phyloP scores from a whole-genome alignment of 1,284 basidiomycete species.

The Apiotrichum brassicae region DNA sequence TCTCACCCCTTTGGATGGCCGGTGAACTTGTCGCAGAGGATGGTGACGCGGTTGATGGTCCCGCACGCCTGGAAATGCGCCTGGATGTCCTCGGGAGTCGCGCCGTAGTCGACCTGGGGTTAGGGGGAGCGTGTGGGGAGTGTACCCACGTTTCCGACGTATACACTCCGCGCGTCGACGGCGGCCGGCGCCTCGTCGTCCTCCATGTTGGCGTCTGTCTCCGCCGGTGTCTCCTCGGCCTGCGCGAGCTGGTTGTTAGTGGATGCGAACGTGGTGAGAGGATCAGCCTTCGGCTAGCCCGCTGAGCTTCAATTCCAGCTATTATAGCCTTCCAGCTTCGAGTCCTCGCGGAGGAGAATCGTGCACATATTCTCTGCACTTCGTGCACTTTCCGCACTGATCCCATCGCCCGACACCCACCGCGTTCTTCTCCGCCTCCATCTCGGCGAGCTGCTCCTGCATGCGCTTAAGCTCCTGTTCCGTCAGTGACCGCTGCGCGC shows the following conservation, averaged over 20 bases:
- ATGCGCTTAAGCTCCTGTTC: constrained; percentile 55
- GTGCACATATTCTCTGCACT: no score
- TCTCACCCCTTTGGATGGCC: constrained; percentile 96
- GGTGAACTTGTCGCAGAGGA: constrained; percentile 99
- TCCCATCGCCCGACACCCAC: no score
- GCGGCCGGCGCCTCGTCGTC: constrained; percentile 53
- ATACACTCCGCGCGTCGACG: constrained; percentile 83
- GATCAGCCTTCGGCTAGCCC: no score
- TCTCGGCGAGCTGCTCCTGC: constrained; percentile 82
- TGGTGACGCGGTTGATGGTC: constrained; percentile 97
- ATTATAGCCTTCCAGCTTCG: no score
- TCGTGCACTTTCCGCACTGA: background rate
- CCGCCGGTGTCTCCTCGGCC: constrained; percentile 12
- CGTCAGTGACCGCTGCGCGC: background rate
- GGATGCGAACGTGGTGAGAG: background rate
- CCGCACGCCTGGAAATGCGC: constrained; percentile 96
- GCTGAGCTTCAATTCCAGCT: no score
- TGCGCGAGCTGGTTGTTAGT: constrained; percentile 13
- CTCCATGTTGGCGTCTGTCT: constrained; percentile 55
- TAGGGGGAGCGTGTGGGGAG: background rate
- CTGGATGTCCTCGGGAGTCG: constrained; percentile 98
- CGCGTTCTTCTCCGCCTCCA: constrained; percentile 79
- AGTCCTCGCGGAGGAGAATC: no score
- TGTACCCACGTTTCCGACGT: constrained; percentile 86
- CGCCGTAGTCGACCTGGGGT: constrained; percentile 86